Percentiles rank a stretch among this genome's conserved stretches.
phyloP scores from a whole-genome alignment of 163 green algal genomes.

The Volvox carteri region DNA sequence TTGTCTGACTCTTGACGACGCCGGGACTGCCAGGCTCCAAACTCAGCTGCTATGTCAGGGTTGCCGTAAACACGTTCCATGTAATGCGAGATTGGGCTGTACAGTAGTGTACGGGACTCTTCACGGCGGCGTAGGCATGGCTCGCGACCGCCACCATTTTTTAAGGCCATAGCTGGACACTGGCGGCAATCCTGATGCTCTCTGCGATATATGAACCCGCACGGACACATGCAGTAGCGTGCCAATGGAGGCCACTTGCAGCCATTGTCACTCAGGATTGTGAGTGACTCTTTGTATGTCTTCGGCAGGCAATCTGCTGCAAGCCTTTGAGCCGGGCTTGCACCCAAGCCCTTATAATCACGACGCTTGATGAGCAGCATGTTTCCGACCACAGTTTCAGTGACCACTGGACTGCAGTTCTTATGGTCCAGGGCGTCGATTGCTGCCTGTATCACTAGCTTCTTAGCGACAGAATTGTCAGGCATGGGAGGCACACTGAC shows the following conservation, averaged over 20 bases:
- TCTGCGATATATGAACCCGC: neutral
- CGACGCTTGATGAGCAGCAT: neutral
- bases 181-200: neutral
- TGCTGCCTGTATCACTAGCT: too few species aligned
- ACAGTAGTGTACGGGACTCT: neutral
- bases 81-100: neutral
- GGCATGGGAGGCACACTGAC: too few species aligned
- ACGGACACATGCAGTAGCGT: neutral
- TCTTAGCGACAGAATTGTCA: too few species aligned
- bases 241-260: neutral
- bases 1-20: neutral
- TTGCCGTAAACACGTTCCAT: neutral
- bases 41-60: neutral
- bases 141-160: neutral
- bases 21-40: too few species aligned
- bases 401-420: neutral
- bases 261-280: neutral
- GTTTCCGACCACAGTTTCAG: neutral
- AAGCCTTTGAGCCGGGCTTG: neutral
- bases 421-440: neutral
- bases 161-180: neutral
- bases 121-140: neutral
- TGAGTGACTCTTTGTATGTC: neutral
- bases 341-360: neutral
- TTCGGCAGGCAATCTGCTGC: neutral